A percentile compares a stretch with the other conserved stretches of the same genome.
Evolutionary conservation across 2,329 filamentous ascomycete genomes (phyloP).

Genomic region (Calonectria ilicicola): DNA sequence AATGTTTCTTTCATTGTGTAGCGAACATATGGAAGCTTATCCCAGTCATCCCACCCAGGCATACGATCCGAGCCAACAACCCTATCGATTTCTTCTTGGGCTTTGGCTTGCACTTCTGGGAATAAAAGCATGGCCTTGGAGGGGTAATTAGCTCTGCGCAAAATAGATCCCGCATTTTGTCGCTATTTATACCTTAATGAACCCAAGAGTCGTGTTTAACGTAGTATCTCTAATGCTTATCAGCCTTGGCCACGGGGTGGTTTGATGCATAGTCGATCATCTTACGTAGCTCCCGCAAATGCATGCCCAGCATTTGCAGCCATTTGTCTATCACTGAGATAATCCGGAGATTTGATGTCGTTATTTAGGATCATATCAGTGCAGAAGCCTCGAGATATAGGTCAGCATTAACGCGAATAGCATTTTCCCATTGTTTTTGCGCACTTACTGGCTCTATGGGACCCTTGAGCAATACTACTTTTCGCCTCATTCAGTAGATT

Average conservation of each 20-base stretch:
- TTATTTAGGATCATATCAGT: conserved; percentile 16
- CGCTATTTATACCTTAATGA: not conserved
- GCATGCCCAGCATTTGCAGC: conserved; percentile 12
- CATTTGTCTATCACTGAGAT: conserved; percentile 12
- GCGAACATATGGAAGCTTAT: conserved; percentile 6
- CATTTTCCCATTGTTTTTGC: too few species aligned
- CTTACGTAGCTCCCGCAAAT: conserved; percentile 6
- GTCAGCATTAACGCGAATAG: too few species aligned
- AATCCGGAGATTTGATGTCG: not conserved
- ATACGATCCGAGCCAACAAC: not conserved
- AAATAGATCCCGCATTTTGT: too few species aligned
- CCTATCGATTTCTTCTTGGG: conserved; percentile 9
- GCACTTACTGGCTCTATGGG: conserved; percentile 9
- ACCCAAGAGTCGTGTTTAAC: conserved; percentile 6
- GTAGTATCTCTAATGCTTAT: not conserved
- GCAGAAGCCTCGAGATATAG: not conserved
- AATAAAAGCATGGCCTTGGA: conserved; percentile 10
- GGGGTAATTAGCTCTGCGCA: not conserved
- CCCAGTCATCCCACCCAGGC: conserved; percentile 2
- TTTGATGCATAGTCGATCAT: not conserved
- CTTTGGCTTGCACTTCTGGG: conserved; percentile 4
- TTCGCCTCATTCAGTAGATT: conserved; percentile 1
- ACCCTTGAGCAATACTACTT: not conserved
- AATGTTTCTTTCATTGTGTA: conserved; percentile 1
- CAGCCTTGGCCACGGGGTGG: not conserved